phyloP scores from a whole-genome alignment of 78 protist species.

The Ministeria vibrans region DNA sequence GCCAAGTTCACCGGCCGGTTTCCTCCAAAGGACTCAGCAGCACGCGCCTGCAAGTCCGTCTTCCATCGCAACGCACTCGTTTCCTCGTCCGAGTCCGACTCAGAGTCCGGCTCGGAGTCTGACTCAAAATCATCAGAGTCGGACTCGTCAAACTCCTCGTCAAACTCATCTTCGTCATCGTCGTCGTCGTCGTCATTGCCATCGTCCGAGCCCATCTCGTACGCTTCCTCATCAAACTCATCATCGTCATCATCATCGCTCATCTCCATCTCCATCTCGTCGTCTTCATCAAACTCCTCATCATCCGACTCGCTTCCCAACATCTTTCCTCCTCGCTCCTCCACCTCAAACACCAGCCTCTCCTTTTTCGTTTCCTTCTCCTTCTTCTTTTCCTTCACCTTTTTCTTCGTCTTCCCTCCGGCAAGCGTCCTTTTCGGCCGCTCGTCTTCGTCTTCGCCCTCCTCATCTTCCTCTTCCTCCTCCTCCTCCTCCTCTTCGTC shows the following conservation, averaged over 20 bases:
- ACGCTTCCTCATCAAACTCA: background rate
- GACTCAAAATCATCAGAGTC: conserved; percentile 23
- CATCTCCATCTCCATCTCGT: background rate
- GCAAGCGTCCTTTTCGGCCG: background rate
- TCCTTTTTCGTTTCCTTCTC: background rate
- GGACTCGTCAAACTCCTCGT: conserved; percentile 30
- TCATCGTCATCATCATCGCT: conserved; percentile 36
- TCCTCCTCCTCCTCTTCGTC: conserved; percentile 27
- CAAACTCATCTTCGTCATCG: conserved; percentile 21
- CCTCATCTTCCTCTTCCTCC: conserved; percentile 35
- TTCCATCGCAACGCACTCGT: conserved; percentile 21
- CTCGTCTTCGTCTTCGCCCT: background rate
- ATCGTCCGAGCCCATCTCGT: conserved; percentile 8
- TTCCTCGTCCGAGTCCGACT: too few relatives aligned
- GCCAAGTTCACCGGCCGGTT: background rate
- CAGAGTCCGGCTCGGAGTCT: conserved; percentile 14
- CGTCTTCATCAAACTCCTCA: conserved; percentile 11
- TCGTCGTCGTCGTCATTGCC: conserved; percentile 15
- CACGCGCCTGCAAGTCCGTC: conserved; percentile 20
- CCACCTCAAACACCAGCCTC: background rate
- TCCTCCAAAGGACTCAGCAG: background rate
- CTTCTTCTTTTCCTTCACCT: background rate
- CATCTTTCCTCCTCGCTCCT: background rate
- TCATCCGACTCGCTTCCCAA: background rate
- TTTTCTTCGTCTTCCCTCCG: conserved; percentile 7